Conservation (phyloP, 768 basidiomycete genomes). For the Russula sp. region DNA sequence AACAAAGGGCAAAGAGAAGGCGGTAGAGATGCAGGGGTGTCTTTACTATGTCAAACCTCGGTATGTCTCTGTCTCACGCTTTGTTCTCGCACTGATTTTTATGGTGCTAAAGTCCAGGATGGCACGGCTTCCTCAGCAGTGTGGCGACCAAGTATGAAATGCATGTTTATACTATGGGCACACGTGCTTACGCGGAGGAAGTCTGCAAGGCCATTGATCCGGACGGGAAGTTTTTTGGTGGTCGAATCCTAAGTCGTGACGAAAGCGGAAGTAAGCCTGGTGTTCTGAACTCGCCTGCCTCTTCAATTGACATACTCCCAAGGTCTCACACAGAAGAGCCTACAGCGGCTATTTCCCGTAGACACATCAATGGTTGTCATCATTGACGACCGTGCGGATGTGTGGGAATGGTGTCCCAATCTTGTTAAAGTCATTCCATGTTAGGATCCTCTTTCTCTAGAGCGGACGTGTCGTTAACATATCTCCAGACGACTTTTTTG, state of each 20-base stretch:
- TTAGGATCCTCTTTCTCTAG: conserved; percentile 36
- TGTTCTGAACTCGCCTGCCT: neutral
- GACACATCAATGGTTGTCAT: conserved; percentile 99
- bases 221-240: conserved; percentile 75
- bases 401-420: conserved; percentile 98
- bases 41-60: conserved; percentile 98
- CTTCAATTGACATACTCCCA: conserved; percentile 7
- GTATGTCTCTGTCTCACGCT: conserved; percentile 40
- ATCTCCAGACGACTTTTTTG: conserved; percentile 85
- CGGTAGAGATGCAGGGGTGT: conserved; percentile 72
- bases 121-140: conserved; percentile 66
- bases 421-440: conserved; percentile 96
- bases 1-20: conserved; percentile 55
- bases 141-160: conserved; percentile 85
- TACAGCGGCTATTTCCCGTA: conserved; percentile 90
- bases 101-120: conserved; percentile 57
- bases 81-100: conserved; percentile 18
- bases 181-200: conserved; percentile 91
- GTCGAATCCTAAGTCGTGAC: conserved; percentile 85
- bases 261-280: conserved; percentile 85
- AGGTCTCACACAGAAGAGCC: conserved; percentile 68
- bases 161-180: conserved; percentile 99
- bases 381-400: conserved; percentile 96
- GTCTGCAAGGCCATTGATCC: conserved; percentile 95
- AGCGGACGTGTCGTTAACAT: conserved; percentile 23